Evolutionary conservation across 768 basidiomycete genomes (phyloP).

Genomic region (Kwoniella pini): DNA sequence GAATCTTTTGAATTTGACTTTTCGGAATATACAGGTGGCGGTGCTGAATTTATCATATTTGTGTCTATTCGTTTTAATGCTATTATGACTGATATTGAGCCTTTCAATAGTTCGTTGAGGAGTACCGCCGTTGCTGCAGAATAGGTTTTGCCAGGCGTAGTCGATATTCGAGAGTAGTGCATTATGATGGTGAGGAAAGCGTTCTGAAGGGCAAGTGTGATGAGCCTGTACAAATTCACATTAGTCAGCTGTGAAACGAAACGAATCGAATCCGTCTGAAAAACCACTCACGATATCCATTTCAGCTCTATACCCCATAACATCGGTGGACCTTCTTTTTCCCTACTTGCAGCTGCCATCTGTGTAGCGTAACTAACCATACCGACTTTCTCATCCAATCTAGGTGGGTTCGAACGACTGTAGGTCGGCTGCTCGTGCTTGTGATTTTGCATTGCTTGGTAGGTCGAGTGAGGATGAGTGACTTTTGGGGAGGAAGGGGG

Average conservation of each 20-base stretch:
- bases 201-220: constrained; percentile 80
- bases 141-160: constrained; percentile 72
- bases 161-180: constrained; percentile 90
- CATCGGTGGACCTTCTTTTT: constrained; percentile 30
- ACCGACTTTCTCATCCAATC: constrained; percentile 25
- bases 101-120: constrained; percentile 91
- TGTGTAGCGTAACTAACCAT: constrained; percentile 15
- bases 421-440: constrained; percentile 2
- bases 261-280: no score
- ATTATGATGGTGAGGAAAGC: constrained; percentile 87
- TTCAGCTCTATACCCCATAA: constrained; percentile 53
- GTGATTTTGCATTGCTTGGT: constrained; percentile 27
- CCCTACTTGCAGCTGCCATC: constrained; percentile 14
- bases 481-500: constrained; percentile 37
- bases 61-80: constrained; percentile 67
- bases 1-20: constrained; percentile 14
- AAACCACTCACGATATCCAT: constrained; percentile 56
- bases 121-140: constrained; percentile 93
- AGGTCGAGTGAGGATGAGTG: constrained; percentile 22
- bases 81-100: constrained; percentile 78
- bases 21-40: constrained; percentile 24
- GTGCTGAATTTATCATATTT: constrained; percentile 35
- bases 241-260: no score
- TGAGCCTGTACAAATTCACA: constrained; percentile 35
- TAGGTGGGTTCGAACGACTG: constrained; percentile 19